Conservation (phyloP, 176 grass and related monocot genomes). For the Secale cereale region DNA sequence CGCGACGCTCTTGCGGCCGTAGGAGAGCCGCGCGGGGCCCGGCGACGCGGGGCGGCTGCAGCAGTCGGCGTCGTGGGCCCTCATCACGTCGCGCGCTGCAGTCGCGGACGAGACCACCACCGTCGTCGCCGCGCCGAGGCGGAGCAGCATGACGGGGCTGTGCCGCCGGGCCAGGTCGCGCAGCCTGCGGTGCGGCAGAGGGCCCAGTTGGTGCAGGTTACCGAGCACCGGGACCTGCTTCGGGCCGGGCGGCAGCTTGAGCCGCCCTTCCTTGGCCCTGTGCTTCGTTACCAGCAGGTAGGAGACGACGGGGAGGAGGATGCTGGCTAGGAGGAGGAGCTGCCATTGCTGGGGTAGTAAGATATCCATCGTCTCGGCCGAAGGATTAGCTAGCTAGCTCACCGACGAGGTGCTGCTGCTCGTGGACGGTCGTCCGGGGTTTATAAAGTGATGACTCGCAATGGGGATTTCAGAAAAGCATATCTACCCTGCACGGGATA, state of each 20-base stretch:
- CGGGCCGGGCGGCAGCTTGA: conserved; percentile 2
- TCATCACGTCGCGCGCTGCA: conserved; percentile 51
- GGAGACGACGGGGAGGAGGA: not conserved
- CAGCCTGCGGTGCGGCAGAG: too few species aligned
- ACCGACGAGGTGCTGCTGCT: not conserved
- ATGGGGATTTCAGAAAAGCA: too few species aligned
- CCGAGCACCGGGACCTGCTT: too few species aligned
- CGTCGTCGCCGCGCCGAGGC: conserved; percentile 40
- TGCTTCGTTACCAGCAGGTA: not conserved
- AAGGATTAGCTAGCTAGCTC: not conserved
- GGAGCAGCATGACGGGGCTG: conserved; percentile 33
- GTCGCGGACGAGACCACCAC: conserved; percentile 48
- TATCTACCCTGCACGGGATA: too few species aligned
- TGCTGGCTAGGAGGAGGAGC: too few species aligned
- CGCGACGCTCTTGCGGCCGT: conserved; percentile 22
- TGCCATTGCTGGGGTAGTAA: conserved; percentile 15
- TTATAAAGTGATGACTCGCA: too few species aligned
- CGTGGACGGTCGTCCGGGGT: too few species aligned
- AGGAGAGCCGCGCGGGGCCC: conserved; percentile 21
- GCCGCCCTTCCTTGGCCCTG: not conserved
- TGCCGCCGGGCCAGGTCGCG: too few species aligned
- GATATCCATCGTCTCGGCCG: not conserved
- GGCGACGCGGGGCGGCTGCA: conserved; percentile 27
- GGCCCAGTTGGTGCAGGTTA: too few species aligned
- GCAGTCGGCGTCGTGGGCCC: conserved; percentile 41